Evolutionary conservation across 163 green algal genomes (phyloP).

Genomic region (Scenedesmus sp.): DNA sequence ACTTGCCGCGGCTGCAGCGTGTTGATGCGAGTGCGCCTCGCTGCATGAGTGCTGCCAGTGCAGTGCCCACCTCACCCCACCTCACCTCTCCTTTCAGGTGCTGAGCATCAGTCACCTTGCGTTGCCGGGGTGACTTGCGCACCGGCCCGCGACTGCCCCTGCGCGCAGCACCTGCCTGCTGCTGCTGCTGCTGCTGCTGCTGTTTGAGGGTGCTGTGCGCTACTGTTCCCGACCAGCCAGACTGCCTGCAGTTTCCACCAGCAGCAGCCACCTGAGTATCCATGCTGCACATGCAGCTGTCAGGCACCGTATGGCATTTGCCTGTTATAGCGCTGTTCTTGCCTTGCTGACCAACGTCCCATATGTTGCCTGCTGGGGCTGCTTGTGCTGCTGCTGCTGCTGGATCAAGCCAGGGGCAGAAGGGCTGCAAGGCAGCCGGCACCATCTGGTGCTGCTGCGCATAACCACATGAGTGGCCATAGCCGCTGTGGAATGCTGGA

Average conservation of each 20-base stretch:
- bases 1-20: too few species aligned
- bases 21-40: too few species aligned
- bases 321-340: not conserved
- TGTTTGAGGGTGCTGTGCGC: not conserved
- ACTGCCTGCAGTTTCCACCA: not conserved
- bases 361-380: not conserved
- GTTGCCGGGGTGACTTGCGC: not conserved
- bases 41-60: too few species aligned
- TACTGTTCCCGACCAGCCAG: not conserved
- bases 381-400: not conserved
- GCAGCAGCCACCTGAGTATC: not conserved
- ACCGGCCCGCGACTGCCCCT: not conserved
- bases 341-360: not conserved
- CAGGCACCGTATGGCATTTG: too few species aligned
- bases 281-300: not conserved
- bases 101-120: not conserved
- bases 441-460: not conserved
- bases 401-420: not conserved
- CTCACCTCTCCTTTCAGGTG: constrained; percentile 5
- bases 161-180: not conserved
- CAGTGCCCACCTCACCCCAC: too few species aligned
- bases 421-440: not conserved
- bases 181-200: constrained; percentile 15
- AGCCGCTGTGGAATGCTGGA: not conserved
- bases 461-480: too few species aligned